Evolutionary conservation across 2,329 filamentous ascomycete species (phyloP).

Genomic region (Pyrenophora tritici-repentis): DNA sequence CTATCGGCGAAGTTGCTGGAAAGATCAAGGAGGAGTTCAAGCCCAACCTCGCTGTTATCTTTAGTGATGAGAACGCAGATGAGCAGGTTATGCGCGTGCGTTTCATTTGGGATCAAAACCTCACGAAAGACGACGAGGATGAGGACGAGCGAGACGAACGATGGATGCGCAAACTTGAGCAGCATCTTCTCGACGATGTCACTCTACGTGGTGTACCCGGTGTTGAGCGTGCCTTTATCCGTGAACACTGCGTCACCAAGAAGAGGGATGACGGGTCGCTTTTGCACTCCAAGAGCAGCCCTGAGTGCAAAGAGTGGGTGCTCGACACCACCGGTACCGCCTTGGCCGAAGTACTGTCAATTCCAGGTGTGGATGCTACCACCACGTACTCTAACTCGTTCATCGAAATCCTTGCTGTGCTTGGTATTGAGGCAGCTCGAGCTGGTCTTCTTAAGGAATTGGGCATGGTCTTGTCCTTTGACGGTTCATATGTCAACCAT

Average conservation of each 20-base stretch:
- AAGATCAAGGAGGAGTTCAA: conserved; percentile 89
- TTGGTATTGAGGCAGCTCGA: conserved; percentile 94
- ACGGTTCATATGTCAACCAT: conserved; percentile 99
- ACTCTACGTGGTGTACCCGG: conserved; percentile 89
- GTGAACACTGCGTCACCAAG: conserved; percentile 49
- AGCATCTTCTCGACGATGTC: conserved; percentile 87
- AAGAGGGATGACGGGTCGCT: conserved; percentile 78
- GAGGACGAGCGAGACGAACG: conserved; percentile 75
- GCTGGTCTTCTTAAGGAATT: conserved; percentile 85
- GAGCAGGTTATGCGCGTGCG: conserved; percentile 93
- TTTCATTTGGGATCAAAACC: conserved; percentile 65
- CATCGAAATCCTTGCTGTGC: conserved; percentile 90
- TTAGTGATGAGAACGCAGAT: conserved; percentile 97
- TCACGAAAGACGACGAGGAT: conserved; percentile 70
- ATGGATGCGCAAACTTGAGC: conserved; percentile 85
- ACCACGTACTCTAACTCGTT: conserved; percentile 95
- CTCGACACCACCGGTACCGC: conserved; percentile 92
- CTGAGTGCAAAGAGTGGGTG: conserved; percentile 87
- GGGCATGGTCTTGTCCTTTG: conserved; percentile 92
- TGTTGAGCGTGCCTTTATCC: conserved; percentile 91
- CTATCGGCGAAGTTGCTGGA: conserved; percentile 85
- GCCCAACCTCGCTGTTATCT: conserved; percentile 78
- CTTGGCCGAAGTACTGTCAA: conserved; percentile 79
- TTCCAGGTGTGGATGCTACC: conserved; percentile 84
- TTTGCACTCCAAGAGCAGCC: conserved; percentile 72